Conservation (phyloP, 73 alveolate species). For the Stentor roeselii region DNA sequence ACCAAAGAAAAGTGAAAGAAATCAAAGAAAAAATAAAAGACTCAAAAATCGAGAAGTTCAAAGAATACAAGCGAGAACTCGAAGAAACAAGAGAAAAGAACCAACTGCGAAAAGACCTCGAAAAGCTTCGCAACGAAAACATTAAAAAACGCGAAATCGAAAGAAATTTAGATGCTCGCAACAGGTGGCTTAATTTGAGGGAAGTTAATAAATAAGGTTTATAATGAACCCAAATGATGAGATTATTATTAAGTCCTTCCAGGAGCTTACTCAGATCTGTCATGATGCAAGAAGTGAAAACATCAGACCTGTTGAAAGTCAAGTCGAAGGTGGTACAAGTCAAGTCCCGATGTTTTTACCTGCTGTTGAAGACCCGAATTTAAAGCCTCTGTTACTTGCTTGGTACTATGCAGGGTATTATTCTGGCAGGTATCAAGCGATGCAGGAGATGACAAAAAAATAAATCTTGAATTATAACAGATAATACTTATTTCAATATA, state of each 20-base stretch:
- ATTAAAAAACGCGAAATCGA: background rate
- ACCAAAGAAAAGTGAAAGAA: background rate
- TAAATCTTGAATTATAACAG: too few species aligned
- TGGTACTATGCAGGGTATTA: constrained; percentile 22
- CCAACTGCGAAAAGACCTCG: background rate
- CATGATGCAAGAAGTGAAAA: background rate
- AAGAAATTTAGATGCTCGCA: background rate
- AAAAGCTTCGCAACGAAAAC: background rate
- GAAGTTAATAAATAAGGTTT: too few species aligned
- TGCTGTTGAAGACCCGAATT: background rate
- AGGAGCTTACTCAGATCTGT: background rate
- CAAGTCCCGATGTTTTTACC: constrained; percentile 13
- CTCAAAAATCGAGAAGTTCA: background rate
- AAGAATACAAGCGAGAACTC: background rate
- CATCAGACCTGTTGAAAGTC: background rate
- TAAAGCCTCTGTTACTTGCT: constrained; percentile 11
- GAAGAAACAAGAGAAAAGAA: background rate
- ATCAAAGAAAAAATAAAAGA: background rate
- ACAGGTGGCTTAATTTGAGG: background rate
- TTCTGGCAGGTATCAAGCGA: constrained; percentile 14
- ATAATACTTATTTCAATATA: too few species aligned
- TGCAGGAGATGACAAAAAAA: background rate
- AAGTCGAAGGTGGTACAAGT: constrained; percentile 5
- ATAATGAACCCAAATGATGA: constrained; percentile 1
- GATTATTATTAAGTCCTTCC: constrained; percentile 8